phyloP scores from a whole-genome alignment of 306 rosid genomes.

The Vigna nakashimae region DNA sequence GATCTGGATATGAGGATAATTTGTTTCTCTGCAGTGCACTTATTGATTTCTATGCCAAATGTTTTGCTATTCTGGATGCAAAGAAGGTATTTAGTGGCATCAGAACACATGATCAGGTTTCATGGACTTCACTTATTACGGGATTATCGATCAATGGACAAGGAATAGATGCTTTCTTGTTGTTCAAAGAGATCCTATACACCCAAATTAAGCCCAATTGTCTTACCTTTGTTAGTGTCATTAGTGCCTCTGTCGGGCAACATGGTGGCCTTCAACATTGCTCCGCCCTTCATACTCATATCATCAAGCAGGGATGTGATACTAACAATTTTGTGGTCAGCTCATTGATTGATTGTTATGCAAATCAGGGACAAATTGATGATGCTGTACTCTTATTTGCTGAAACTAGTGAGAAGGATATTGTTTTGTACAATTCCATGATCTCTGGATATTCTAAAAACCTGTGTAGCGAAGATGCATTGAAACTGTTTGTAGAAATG shows the following conservation, averaged over 20 bases:
- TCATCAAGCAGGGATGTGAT: no score
- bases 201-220: slow-evolving; percentile 60
- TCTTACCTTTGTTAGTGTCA: slow-evolving; percentile 66
- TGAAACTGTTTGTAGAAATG: slow-evolving; percentile 67
- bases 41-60: slow-evolving; percentile 67
- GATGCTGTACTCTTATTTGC: slow-evolving; percentile 55
- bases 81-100: slow-evolving; percentile 57
- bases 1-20: slow-evolving; percentile 55
- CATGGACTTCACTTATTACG: slow-evolving; percentile 70
- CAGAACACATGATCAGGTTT: slow-evolving; percentile 67
- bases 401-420: slow-evolving; percentile 59
- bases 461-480: slow-evolving; percentile 54
- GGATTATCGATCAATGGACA: slow-evolving; percentile 60
- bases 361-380: slow-evolving; percentile 50
- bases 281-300: neutral
- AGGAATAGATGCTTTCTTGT: slow-evolving; percentile 55
- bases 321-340: no score
- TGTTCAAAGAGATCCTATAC: slow-evolving; percentile 62
- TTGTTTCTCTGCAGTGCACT: slow-evolving; percentile 60
- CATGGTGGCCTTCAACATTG: slow-evolving; percentile 49
- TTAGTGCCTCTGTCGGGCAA: slow-evolving; percentile 57
- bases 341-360: slow-evolving; percentile 57
- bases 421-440: slow-evolving; percentile 61
- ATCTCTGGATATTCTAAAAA: slow-evolving; percentile 67
- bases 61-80: slow-evolving; percentile 58